Percentiles rank a stretch among this genome's conserved stretches.
Evolutionary conservation across 192 early-diverging fungal genomes (phyloP).

Genomic region (Fimicolochytrium jonesii): DNA sequence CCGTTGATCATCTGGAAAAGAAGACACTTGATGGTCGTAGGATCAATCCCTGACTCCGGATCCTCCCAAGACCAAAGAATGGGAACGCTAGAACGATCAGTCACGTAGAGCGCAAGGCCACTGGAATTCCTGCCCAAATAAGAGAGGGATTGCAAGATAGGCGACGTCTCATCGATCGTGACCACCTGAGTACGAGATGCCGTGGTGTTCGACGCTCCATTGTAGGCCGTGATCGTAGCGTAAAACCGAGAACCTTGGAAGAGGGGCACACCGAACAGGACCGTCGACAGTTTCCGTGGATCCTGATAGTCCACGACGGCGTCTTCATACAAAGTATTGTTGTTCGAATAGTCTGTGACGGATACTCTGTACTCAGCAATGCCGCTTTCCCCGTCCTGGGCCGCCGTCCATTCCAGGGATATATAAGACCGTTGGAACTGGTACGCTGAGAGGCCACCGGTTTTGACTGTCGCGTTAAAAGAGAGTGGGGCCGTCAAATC

Average conservation of each 20-base stretch:
- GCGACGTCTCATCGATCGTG: not conserved
- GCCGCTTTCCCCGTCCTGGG: not conserved
- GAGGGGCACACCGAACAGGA: not conserved
- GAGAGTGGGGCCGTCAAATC: not conserved
- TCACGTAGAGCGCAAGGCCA: not conserved
- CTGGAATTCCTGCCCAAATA: not conserved
- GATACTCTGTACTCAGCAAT: slow-evolving; percentile 1
- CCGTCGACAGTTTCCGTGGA: not conserved
- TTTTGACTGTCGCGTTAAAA: not conserved
- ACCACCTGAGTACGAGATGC: not conserved
- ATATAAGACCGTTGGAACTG: not conserved
- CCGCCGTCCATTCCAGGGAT: not conserved
- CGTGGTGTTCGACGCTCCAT: not conserved
- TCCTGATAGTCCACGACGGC: not conserved
- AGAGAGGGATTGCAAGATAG: not conserved
- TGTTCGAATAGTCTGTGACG: not conserved
- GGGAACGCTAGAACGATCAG: not conserved
- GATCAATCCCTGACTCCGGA: not conserved
- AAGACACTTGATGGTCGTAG: not conserved
- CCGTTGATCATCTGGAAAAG: not conserved
- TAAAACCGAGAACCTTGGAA: not conserved
- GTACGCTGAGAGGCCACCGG: not conserved
- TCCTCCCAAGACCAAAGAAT: slow-evolving; percentile 4
- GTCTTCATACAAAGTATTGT: not conserved
- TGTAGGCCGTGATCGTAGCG: not conserved